A percentile compares a stretch with the other conserved stretches of the same genome.
Evolutionary conservation across 2,329 filamentous ascomycete genomes (phyloP).

Genomic region (Bipolaris gigantea): DNA sequence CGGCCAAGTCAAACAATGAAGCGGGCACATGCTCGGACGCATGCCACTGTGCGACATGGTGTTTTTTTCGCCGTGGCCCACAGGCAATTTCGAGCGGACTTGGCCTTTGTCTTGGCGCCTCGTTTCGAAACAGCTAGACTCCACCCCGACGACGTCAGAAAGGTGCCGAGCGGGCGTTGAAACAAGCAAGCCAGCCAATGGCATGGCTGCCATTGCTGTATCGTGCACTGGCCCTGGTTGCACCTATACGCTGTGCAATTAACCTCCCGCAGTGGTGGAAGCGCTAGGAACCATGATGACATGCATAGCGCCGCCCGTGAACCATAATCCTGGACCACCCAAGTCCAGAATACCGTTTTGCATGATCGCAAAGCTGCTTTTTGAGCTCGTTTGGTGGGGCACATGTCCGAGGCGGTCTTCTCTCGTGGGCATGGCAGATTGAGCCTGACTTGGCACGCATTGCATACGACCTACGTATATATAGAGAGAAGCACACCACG

Average conservation of each 20-base stretch:
- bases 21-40: not conserved
- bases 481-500: constrained; percentile 13
- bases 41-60: not conserved
- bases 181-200: constrained; percentile 14
- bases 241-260: constrained; percentile 25
- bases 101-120: constrained; percentile 15
- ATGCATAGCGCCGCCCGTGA: constrained; percentile 13
- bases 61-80: constrained; percentile 3
- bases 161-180: constrained; percentile 15
- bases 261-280: constrained; percentile 27
- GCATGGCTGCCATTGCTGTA: not conserved
- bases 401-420: constrained; percentile 10
- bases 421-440: constrained; percentile 21
- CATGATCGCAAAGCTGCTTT: constrained; percentile 13
- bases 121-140: constrained; percentile 27
- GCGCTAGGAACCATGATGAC: constrained; percentile 20
- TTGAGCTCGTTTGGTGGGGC: constrained; percentile 12
- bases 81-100: constrained; percentile 9
- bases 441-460: constrained; percentile 22
- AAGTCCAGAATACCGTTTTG: constrained; percentile 12
- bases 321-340: constrained; percentile 17
- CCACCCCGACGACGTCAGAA: constrained; percentile 17
- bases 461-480: constrained; percentile 23
- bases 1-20: not conserved
- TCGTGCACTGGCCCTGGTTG: constrained; percentile 11